Percentiles rank a stretch among this genome's conserved stretches.
phyloP scores from a whole-genome alignment of 1,284 basidiomycete species.

The Phellopilus nigrolimitatus region DNA sequence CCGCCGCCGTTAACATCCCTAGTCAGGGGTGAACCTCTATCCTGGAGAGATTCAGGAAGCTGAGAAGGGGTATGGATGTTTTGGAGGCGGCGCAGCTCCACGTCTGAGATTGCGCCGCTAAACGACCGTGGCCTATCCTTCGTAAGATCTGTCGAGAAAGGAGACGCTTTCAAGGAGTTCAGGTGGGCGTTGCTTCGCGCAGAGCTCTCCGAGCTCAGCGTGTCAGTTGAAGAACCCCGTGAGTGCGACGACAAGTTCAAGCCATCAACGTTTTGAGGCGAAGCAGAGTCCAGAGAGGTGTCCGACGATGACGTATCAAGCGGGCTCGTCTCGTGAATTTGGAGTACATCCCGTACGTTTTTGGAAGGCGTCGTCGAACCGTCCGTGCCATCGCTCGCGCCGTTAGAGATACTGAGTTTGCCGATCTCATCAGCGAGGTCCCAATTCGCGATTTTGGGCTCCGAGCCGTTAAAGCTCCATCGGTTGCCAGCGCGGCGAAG shows the following conservation, averaged over 20 bases:
- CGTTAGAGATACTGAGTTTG: constrained; percentile 60
- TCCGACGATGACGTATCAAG: constrained; percentile 61
- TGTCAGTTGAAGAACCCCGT: constrained; percentile 72
- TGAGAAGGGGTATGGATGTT: constrained; percentile 35
- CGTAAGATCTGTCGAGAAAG: constrained; percentile 46
- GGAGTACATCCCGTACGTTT: constrained; percentile 44
- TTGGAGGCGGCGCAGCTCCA: constrained; percentile 68
- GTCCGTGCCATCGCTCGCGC: constrained; percentile 45
- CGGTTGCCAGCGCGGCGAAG: constrained; percentile 32
- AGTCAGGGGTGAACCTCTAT: constrained; percentile 17
- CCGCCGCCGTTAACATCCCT: constrained; percentile 13
- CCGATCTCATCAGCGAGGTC: constrained; percentile 68
- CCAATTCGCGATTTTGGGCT: constrained; percentile 55
- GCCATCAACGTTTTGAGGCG: constrained; percentile 62
- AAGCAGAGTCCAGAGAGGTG: constrained; percentile 59
- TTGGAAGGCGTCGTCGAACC: constrained; percentile 62
- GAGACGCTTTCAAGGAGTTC: constrained; percentile 41
- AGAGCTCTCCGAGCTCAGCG: constrained; percentile 50
- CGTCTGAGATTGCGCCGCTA: constrained; percentile 66
- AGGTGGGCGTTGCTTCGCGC: constrained; percentile 51
- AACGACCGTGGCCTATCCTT: constrained; percentile 77
- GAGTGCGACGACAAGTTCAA: constrained; percentile 59
- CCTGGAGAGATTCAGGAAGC: constrained; percentile 18
- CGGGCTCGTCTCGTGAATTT: constrained; percentile 61
- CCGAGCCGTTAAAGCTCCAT: constrained; percentile 60